Evolutionary conservation across 2,329 filamentous ascomycete species (phyloP).

Genomic region (Trematosphaeria pertusa): DNA sequence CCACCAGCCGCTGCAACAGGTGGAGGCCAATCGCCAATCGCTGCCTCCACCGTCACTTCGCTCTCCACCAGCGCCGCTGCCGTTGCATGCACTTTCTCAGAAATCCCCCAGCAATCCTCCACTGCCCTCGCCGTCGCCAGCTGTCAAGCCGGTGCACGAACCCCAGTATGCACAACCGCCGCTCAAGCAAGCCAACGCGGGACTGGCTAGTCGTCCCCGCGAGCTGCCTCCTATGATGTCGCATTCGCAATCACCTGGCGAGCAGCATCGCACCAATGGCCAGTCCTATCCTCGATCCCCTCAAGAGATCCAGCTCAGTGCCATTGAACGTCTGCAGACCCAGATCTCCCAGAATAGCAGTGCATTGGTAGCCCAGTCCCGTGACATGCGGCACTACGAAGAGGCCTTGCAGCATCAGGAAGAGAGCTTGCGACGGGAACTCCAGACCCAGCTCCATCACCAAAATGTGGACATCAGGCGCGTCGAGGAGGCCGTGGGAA

Average conservation of each 20-base stretch:
- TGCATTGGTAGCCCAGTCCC: constrained; percentile 40
- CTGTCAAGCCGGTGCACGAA: constrained; percentile 23
- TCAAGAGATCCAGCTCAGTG: constrained; percentile 45
- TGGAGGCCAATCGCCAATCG: constrained; percentile 27
- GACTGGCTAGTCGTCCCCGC: constrained; percentile 20
- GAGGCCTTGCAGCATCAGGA: constrained; percentile 37
- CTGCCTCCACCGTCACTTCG: constrained; percentile 25
- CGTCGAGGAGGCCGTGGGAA: constrained; percentile 49
- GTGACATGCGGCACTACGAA: constrained; percentile 39
- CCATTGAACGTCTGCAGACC: constrained; percentile 55
- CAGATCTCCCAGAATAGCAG: constrained; percentile 56
- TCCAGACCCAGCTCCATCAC: constrained; percentile 35
- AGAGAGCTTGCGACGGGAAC: constrained; percentile 49
- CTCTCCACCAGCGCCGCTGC: constrained; percentile 23
- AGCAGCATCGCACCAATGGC: constrained; percentile 30
- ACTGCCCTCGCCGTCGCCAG: constrained; percentile 22
- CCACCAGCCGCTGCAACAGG: constrained; percentile 24
- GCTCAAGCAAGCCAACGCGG: constrained; percentile 18
- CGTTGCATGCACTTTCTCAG: constrained; percentile 20
- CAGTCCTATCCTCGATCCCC: constrained; percentile 38
- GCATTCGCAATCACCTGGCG: constrained; percentile 19
- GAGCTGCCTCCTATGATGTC: constrained; percentile 20
- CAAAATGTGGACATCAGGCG: constrained; percentile 45
- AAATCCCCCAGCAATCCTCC: constrained; percentile 25
- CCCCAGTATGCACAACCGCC: constrained; percentile 22